Evolutionary conservation across 495 filamentous ascomycete species (phyloP).

Genomic region (Aspergillus funiculosus): DNA sequence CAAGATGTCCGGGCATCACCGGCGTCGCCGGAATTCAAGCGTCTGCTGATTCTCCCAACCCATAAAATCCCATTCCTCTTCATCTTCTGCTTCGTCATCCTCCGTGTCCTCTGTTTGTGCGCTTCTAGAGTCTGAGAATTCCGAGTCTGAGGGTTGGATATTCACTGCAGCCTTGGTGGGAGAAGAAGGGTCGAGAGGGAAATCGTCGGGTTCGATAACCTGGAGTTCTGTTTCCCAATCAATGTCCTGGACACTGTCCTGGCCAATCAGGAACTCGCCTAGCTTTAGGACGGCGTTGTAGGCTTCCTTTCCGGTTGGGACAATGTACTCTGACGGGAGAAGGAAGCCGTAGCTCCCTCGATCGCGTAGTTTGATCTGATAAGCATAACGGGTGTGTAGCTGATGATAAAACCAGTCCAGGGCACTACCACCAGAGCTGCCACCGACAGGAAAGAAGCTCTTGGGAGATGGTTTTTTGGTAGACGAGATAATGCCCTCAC

Average conservation of each 20-base stretch:
- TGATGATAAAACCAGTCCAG: slow-evolving; percentile 97
- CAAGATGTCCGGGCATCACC: neutral
- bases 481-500: slow-evolving; percentile 63
- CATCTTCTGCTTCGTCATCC: neutral
- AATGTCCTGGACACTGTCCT: slow-evolving; percentile 15
- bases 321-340: slow-evolving; percentile 77
- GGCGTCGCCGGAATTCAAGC: slow-evolving; percentile 10
- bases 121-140: neutral
- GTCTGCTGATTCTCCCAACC: slow-evolving; percentile 5
- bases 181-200: neutral
- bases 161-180: neutral
- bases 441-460: slow-evolving; percentile 52
- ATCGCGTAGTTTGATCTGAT: slow-evolving; percentile 92
- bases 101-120: neutral
- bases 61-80: neutral
- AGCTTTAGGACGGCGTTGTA: slow-evolving; percentile 76
- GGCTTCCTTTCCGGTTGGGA: slow-evolving; percentile 84
- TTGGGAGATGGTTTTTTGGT: slow-evolving; percentile 19
- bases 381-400: slow-evolving; percentile 72
- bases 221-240: slow-evolving; percentile 22
- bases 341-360: slow-evolving; percentile 94
- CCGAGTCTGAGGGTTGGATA: neutral
- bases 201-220: slow-evolving; percentile 3
- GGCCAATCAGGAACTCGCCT: slow-evolving; percentile 62
- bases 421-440: slow-evolving; percentile 65